Percentiles rank a stretch among this genome's conserved stretches.
Conservation (phyloP, 78 protist species). For the Trichosphaerium sp. region DNA sequence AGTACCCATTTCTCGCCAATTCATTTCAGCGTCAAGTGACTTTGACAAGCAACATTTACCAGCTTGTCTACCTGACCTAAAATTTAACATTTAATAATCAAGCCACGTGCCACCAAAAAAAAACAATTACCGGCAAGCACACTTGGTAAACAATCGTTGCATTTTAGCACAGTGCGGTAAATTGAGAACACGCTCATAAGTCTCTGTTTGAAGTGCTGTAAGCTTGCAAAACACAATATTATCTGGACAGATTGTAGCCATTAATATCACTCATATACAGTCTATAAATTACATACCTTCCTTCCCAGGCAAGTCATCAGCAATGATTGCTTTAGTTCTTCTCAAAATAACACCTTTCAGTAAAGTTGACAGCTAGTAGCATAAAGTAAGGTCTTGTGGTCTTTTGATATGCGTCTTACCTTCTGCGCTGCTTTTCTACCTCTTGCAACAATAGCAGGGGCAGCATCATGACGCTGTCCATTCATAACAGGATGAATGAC, state of each 20-base stretch:
- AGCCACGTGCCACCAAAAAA: no score
- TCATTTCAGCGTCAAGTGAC: no score
- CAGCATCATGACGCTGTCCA: background rate
- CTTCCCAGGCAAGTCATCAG: background rate
- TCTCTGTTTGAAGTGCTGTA: background rate
- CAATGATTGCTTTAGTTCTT: no score
- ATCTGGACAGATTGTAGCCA: background rate
- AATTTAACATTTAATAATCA: no score
- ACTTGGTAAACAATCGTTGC: background rate
- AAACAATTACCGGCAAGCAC: background rate
- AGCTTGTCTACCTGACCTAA: no score
- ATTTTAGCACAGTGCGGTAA: background rate
- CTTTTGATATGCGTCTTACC: background rate
- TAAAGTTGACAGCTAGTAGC: no score
- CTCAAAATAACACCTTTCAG: no score
- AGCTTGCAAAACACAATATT: constrained; percentile 1
- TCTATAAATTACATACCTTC: no score
- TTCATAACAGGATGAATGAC: background rate
- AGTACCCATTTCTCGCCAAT: no score
- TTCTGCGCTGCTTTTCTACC: background rate
- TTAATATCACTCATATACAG: no score
- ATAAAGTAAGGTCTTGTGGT: no score
- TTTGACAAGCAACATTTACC: no score
- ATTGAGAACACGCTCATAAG: background rate
- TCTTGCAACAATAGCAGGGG: background rate